Evolutionary conservation across 1,284 basidiomycete species (phyloP), one percentile per base, ranked within the genome.

Genomic region (Boletus subluridellus): DNA sequence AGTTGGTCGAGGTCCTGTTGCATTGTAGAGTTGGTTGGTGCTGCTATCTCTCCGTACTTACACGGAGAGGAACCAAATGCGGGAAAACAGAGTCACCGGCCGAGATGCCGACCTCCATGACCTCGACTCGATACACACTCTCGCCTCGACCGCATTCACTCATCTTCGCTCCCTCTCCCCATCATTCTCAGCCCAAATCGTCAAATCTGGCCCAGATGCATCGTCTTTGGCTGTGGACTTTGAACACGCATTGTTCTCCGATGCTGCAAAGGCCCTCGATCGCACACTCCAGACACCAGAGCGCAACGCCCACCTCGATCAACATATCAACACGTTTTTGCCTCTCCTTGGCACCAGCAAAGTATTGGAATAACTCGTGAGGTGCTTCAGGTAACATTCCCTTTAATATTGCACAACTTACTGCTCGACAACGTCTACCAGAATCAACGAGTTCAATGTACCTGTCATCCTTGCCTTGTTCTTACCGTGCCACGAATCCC

Each of bases 101-200:
- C 80, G 82, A 57, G 89, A 94, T 59, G 92, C 94, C 14, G 84
- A 89, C 60, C 78, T 85, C 41, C 87, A 96, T 69, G 94, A 96
- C 73, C 80, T 95, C 59, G 90, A 95, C 70, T 86, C 95, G 15
- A 85, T 99, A 49, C 85, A 92, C 67, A 86, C 92, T 0, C 82
- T 99, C 15, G 95, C 84, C 12, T 77, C 83, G 59, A 94, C 92
- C 71, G 95, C 92, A 14, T 89, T 94, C 68, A 75, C 87, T 14
- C 90, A 95, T 65, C 82, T 98, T 14, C 75, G 84, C 28, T 74
- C 84, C 14, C 72, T 95, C 49, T 83, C 90, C 56, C 78, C 85
- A 11, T 62, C 72, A 0, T 82, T 94, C 63, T 57, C 64, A 0
- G 59, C 64, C 8, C 60, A 61, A 21, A 57, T 61, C 1, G 39